Percentiles rank a stretch among this genome's conserved stretches.
These are phyloP conservation scores for Houttuynia cordata DNA, from an alignment of 164 flowering plant genomes.

Conservation along the genomic window DNA sequence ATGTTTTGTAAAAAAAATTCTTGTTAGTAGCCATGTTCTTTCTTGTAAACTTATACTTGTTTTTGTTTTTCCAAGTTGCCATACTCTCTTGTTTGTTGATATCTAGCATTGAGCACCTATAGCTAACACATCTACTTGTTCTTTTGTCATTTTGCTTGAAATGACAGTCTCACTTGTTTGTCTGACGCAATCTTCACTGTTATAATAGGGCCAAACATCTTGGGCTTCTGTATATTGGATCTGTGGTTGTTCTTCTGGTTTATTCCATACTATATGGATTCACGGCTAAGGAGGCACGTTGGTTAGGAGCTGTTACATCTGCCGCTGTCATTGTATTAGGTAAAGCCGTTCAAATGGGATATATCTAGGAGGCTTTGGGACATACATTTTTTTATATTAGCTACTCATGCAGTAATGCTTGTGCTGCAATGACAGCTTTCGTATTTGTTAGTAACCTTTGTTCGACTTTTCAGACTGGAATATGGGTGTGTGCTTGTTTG, in stretches of 20 bases:
- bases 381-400: no score
- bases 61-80: no score
- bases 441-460: background rate
- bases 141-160: background rate
- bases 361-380: background rate
- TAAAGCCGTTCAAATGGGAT: conserved; percentile 12
- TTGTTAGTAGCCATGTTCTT: no score
- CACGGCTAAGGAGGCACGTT: conserved; percentile 76
- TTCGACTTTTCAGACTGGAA: conserved; percentile 69
- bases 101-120: no score
- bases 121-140: background rate
- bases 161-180: background rate
- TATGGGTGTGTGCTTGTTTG: conserved; percentile 94
- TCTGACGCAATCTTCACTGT: conserved; percentile 6
- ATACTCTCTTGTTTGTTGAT: no score
- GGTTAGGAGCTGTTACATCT: conserved; percentile 94
- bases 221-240: conserved; percentile 80
- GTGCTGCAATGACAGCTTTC: background rate
- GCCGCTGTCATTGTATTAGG: conserved; percentile 95
- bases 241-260: conserved; percentile 71
- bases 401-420: background rate
- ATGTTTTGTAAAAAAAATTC: conserved; percentile 20
- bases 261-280: conserved; percentile 90
- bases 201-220: conserved; percentile 75
- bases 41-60: no score